Evolutionary conservation across 2,329 filamentous ascomycete genomes (phyloP), one percentile per base, ranked within the genome.

Genomic region (Aspergillus japonicus): DNA sequence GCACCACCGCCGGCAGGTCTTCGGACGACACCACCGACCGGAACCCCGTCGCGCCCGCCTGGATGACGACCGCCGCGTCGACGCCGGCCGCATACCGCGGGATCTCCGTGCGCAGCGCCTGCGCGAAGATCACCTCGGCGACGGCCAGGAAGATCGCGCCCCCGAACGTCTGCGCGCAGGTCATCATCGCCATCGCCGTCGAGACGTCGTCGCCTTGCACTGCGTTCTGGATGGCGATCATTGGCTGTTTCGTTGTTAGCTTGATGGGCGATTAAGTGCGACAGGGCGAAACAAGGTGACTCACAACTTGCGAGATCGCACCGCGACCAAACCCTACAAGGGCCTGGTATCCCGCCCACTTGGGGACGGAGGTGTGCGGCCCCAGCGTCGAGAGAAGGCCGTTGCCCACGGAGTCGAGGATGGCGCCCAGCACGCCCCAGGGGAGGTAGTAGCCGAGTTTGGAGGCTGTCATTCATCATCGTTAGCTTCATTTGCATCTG

Each of bases 141-240:
- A 83, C 76, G 3, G 78, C 79, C 29, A 86, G 77, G 61, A 85
- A 85, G 1, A 86, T 54, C 0, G 77, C 71, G 2, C 77, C 77
- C n/a, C 74, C 73, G n/a, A 80, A 72, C 2, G 73, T 78, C 50
- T 79, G 75, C 47, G 60, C 60, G 64, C 78, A 80, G 56, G 77
- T 74, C 16, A 78, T 69, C 47, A 78, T 66, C 3, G 77, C 71
- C 62, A 78, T 79, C 2, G 72, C 77, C 4, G 73, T 69, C 2
- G 78, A 75, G n/a, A 80, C 59, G 47, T 78, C 70, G 12, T 67
- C 65, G 1, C 73, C 59, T 5, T 66, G 61, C 2, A 79, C 63
- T 1, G 71, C 65, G 29, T 77, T 75, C 62, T 80, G 78, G 7
- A 77, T 70, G 4, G 78, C 78, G 50, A 80, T 72, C 47, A 78